Base-by-base conservation (phyloP, 352 stramenopile species). In the Globisporangium spinosum region DNA sequence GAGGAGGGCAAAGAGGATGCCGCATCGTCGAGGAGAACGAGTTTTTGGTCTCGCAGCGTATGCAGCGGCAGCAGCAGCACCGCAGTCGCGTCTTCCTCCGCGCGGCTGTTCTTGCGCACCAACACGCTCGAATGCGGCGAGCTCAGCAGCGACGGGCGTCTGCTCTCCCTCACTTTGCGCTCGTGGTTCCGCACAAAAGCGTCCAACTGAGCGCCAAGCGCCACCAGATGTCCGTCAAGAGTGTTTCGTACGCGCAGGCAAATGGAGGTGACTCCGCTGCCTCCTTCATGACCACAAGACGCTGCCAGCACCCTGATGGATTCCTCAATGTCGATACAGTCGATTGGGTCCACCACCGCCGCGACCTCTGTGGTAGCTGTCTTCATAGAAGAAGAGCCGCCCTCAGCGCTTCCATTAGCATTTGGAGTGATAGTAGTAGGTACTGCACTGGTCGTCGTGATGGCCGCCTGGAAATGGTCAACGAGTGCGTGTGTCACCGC, bases 381-480 rank as follows among this genome's bases (percentile, higher is more conserved):
- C 15, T 22, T 49, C 1, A 49, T 6, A 49, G 15, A 22, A 17
- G 15, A 20, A 20, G 40, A 10, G 22, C 4, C n/a, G 9, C 4
- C 40, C 40, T n/a, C 5, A 49, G 15, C 17, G 27, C 23, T 25
- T 25, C 13, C 5, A 20, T 23, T 22, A 8, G 15, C 10, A 29
- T 1, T 4, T 40, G 38, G 12, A 35, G 65, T 9, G 15, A 23
- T n/a, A 34, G 20, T 20, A 34, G 12, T 4, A 12, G 23, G 25
- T 10, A 20, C 25, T 23, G 53, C 53, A 5, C 3, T 58, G 27
- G 45, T 20, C 6, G 13, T 10, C 2, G 6, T 2, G 3, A 34
- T n/a, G 2, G 66, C 51, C 2, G 34, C n/a, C 15, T 49, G 47
- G 49, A 75, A 75, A 34, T 75, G 70, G 27, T 72, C 61, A 17